phyloP scores from a whole-genome alignment of 2,329 filamentous ascomycete genomes.

The Xylaria sp. region DNA sequence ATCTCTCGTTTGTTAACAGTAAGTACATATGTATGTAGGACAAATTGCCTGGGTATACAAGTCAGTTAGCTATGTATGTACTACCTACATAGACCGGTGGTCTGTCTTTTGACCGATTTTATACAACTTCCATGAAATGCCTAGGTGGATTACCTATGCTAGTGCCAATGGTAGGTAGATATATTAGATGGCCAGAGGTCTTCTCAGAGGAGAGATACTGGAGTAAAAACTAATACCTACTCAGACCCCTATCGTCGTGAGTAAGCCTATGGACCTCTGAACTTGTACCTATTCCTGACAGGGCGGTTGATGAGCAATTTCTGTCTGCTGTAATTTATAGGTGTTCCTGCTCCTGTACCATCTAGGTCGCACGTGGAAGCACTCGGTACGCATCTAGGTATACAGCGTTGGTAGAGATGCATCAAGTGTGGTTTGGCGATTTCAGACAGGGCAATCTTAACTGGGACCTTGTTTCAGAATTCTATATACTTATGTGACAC shows the following conservation, averaged over 20 bases:
- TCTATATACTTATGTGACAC: background rate
- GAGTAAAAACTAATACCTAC: background rate
- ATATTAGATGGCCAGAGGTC: background rate
- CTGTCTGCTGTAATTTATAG: background rate
- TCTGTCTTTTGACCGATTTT: too few species aligned
- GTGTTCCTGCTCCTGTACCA: background rate
- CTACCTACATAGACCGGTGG: too few species aligned
- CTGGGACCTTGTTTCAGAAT: conserved; percentile 31
- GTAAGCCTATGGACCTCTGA: background rate
- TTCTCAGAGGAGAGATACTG: background rate
- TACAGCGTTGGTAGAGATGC: background rate
- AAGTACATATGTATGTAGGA: too few species aligned
- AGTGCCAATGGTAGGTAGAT: too few species aligned
- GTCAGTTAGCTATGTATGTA: background rate
- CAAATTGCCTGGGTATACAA: background rate
- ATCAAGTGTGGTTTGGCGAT: conserved; percentile 18
- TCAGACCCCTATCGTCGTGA: background rate
- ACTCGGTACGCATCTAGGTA: background rate
- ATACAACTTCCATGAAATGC: background rate
- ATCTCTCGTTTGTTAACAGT: too few species aligned
- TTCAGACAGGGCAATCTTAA: conserved; percentile 33
- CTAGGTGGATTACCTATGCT: background rate
- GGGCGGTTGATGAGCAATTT: background rate
- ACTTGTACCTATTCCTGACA: background rate
- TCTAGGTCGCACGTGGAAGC: background rate